Conservation (phyloP, 2,329 filamentous ascomycete genomes). For the Phoma sp. region DNA sequence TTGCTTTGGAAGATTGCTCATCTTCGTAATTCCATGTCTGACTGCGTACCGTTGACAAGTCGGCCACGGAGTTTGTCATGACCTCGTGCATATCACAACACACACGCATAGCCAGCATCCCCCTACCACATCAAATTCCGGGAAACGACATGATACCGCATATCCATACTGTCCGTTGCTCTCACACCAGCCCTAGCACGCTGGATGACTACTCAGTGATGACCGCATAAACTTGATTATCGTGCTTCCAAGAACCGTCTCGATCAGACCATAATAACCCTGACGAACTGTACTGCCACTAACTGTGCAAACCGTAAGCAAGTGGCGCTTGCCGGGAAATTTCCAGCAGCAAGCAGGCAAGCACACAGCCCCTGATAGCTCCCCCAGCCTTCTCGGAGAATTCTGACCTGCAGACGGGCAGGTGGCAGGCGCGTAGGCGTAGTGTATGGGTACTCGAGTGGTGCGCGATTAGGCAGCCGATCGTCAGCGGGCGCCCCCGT, state of each 20-base stretch:
- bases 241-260: not conserved
- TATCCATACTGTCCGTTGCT: not conserved
- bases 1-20: too few relatives aligned
- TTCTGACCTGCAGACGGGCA: conserved; percentile 10
- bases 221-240: conserved; percentile 24
- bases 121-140: conserved; percentile 6
- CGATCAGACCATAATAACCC: conserved; percentile 7
- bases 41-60: not conserved
- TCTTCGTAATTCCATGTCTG: not conserved
- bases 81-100: conserved; percentile 25
- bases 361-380: conserved; percentile 11
- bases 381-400: conserved; percentile 2
- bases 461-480: conserved; percentile 15
- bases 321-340: not conserved
- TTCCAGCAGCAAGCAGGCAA: not conserved
- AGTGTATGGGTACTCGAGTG: too few relatives aligned
- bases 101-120: conserved; percentile 14
- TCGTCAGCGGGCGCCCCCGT: conserved; percentile 20
- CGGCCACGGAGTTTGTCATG: conserved; percentile 12
- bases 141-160: not conserved
- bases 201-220: conserved; percentile 12
- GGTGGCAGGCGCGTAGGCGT: conserved; percentile 2
- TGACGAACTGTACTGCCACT: too few relatives aligned
- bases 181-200: not conserved
- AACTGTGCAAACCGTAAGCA: too few relatives aligned